phyloP scores from a whole-genome alignment of 1,139 yeast genomes.

The Pichia sp. region DNA sequence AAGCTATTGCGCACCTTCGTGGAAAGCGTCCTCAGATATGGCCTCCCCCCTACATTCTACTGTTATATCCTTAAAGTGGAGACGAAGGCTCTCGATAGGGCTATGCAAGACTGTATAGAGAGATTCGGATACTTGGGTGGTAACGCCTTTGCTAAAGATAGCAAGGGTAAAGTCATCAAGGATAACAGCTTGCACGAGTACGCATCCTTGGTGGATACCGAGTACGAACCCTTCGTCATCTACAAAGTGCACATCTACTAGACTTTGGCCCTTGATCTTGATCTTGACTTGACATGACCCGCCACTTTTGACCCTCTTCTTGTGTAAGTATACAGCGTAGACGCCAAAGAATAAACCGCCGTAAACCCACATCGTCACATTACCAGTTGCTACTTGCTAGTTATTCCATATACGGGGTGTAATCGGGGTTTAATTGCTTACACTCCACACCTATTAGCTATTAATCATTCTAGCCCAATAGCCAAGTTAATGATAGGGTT shows the following conservation, averaged over 20 bases:
- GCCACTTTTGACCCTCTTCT: too few species aligned
- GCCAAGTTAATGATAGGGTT: too few species aligned
- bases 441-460: too few species aligned
- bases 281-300: too few species aligned
- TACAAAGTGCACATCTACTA: slow-evolving; percentile 44
- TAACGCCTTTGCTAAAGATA: slow-evolving; percentile 63
- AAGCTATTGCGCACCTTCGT: slow-evolving; percentile 54
- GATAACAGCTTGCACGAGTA: slow-evolving; percentile 63
- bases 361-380: too few species aligned
- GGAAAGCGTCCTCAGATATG: slow-evolving; percentile 80
- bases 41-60: slow-evolving; percentile 89
- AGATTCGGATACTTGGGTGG: slow-evolving; percentile 91
- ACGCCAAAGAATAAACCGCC: too few species aligned
- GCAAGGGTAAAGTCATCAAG: slow-evolving; percentile 54
- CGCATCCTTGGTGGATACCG: slow-evolving; percentile 87
- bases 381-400: too few species aligned
- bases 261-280: too few species aligned
- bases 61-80: slow-evolving; percentile 47
- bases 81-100: slow-evolving; percentile 41
- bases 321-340: too few species aligned
- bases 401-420: too few species aligned
- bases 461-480: too few species aligned
- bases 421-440: too few species aligned
- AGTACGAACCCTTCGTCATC: slow-evolving; percentile 91
- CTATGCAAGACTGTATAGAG: slow-evolving; percentile 59